Conservation (phyloP, 352 stramenopile species). For the Globisporangium middletonii region DNA sequence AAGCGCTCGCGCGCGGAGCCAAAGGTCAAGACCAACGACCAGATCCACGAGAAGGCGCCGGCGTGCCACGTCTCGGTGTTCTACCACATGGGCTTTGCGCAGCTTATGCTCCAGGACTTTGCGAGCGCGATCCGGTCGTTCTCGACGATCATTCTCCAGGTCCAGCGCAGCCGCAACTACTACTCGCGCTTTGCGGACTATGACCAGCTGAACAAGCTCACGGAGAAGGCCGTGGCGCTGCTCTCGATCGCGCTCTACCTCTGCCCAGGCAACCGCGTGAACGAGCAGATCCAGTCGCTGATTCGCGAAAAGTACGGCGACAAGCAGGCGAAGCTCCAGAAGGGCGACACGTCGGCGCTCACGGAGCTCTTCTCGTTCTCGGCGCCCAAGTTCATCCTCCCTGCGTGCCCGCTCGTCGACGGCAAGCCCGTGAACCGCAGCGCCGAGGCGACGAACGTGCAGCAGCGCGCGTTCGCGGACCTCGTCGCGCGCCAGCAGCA, state of each 20-base stretch:
- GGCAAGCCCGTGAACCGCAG: conserved; percentile 52
- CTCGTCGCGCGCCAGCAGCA: conserved; percentile 87
- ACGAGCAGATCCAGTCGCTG: conserved; percentile 79
- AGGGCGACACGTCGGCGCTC: conserved; percentile 73
- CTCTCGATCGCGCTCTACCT: conserved; percentile 89
- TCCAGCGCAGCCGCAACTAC: conserved; percentile 88
- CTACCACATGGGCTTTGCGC: conserved; percentile 97
- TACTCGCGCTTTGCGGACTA: conserved; percentile 89
- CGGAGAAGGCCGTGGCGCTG: conserved; percentile 93
- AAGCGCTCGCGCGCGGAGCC: conserved; percentile 45
- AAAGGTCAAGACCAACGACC: conserved; percentile 50
- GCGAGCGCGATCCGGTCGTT: conserved; percentile 88
- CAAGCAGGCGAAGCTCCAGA: conserved; percentile 84
- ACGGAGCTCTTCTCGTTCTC: conserved; percentile 91
- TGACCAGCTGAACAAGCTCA: conserved; percentile 94
- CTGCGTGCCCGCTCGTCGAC: conserved; percentile 53
- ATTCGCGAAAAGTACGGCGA: conserved; percentile 94
- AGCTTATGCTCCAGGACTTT: conserved; percentile 97
- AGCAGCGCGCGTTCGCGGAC: conserved; percentile 85
- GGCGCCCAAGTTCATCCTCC: conserved; percentile 94
- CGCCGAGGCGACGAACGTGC: conserved; percentile 58
- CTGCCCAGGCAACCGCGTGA: conserved; percentile 80
- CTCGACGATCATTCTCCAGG: conserved; percentile 86
- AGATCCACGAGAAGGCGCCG: conserved; percentile 90
- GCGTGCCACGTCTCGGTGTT: conserved; percentile 92